phyloP scores from a whole-genome alignment of 768 basidiomycete species.

The Boletellus emodensis region DNA sequence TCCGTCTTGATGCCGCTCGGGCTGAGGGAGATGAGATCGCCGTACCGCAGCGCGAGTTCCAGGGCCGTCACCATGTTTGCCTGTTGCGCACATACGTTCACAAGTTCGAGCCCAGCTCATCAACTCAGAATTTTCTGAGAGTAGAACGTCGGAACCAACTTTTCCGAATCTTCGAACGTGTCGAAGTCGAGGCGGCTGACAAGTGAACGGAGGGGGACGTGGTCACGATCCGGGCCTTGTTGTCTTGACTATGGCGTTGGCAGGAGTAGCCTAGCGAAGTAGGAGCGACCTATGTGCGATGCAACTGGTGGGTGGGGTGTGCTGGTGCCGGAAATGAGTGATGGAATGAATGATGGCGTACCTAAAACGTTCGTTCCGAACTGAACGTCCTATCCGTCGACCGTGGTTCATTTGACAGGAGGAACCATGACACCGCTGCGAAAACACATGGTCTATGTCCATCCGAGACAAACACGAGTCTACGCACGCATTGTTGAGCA shows the following conservation, averaged over 20 bases:
- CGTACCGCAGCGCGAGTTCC: constrained; percentile 47
- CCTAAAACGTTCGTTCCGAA: constrained; percentile 57
- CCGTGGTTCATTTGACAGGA: constrained; percentile 39
- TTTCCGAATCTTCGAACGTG: constrained; percentile 36
- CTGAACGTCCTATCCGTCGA: constrained; percentile 51
- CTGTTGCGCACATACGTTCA: constrained; percentile 19
- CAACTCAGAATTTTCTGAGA: constrained; percentile 37
- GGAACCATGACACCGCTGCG: constrained; percentile 46
- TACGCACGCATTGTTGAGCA: constrained; percentile 49
- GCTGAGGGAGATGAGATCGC: constrained; percentile 39
- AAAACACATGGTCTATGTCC: not conserved
- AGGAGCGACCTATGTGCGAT: constrained; percentile 47
- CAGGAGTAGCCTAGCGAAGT: constrained; percentile 52
- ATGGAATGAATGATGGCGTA: not conserved
- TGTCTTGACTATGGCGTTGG: constrained; percentile 40
- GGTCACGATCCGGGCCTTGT: constrained; percentile 46
- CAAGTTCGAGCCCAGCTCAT: not conserved
- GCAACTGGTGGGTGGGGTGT: not conserved
- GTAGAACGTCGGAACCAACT: constrained; percentile 22
- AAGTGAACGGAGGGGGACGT: constrained; percentile 41
- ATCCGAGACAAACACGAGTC: not conserved
- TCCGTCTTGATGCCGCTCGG: constrained; percentile 40
- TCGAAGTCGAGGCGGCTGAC: constrained; percentile 37
- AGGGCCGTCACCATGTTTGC: constrained; percentile 42
- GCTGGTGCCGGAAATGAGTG: no score